phyloP scores from a whole-genome alignment of 208 protist species.

The Angomonas desouzai region DNA sequence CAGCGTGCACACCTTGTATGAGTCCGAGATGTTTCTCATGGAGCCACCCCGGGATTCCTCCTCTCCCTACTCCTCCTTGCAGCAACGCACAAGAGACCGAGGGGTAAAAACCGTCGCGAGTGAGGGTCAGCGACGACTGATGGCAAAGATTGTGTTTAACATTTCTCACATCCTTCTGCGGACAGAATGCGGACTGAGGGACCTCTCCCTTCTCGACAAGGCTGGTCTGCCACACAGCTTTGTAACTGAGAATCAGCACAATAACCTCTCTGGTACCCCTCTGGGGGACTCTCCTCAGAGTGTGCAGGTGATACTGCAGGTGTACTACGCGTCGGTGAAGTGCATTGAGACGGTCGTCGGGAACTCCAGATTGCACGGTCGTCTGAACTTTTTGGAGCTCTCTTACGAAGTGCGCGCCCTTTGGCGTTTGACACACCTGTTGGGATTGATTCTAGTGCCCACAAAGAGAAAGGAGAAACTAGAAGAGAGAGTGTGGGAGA shows the following conservation, averaged over 20 bases:
- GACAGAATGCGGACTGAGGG: conserved; percentile 35
- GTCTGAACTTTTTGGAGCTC: conserved; percentile 1
- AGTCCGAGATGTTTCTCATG: conserved; percentile 14
- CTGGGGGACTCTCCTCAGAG: not conserved
- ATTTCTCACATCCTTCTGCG: conserved; percentile 49
- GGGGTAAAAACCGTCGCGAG: conserved; percentile 12
- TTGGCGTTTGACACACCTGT: not conserved
- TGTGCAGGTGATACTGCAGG: not conserved
- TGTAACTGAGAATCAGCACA: not conserved
- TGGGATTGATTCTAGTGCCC: not conserved
- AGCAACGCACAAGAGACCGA: not conserved
- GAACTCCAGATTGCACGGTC: not conserved
- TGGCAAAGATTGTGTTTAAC: conserved; percentile 53
- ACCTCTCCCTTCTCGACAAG: not conserved
- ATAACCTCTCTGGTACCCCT: not conserved
- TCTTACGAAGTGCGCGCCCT: conserved; percentile 4
- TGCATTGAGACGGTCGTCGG: not conserved
- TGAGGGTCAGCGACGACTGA: conserved; percentile 31
- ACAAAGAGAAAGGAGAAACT: not conserved
- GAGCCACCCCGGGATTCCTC: not conserved
- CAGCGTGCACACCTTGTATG: conserved; percentile 16
- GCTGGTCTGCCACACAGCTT: conserved; percentile 2
- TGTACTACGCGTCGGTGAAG: not conserved
- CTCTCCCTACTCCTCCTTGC: not conserved
- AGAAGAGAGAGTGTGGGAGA: not conserved